Evolutionary conservation across 768 basidiomycete genomes (phyloP), one percentile per base, ranked within the genome.

Genomic region (Suillus cothurnatus): DNA sequence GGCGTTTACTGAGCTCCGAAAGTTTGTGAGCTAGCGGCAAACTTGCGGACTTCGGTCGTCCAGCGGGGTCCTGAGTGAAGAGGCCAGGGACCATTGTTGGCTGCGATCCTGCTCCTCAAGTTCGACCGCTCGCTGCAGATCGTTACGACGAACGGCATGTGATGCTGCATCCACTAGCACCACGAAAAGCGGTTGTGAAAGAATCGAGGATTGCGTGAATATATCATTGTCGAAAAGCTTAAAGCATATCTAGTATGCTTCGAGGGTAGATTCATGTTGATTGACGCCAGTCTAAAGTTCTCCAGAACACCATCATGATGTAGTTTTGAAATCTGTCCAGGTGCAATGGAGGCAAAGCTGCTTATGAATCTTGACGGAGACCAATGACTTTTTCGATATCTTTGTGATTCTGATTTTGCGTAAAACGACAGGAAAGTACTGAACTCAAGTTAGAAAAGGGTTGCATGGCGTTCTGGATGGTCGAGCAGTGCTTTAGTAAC

Each of bases 21-120:
- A 49, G 26, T 26, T 12, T 26, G 14, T 49, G 49, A 49, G 49
- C 49, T 15, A 49, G 23, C 2, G 4, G 11, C 2, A 12, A 23
- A 49, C 21, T 12, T 2, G 23, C 23, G 12, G 47, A 41, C 67
- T n/a, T 73, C 77, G 60, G 21, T 72, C 70, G 17, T 76, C 77
- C 61, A 76, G 56, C 39, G 67, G 62, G 4, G 71, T 72, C 34
- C 67, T 69, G 9, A 59, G 70, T 21, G 72, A 73, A 57, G 70
- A 70, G 0, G 71, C 61, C 43, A 79, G 79, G 11, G 69, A 68
- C 79, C 78, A 80, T 55, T 78, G 41, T 3, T 77, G n/a, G 12
- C 72, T 72, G 7, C 79, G 69, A 1, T 74, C 78, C 12, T 64
- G 62, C 60, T 79, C 79, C 4, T 76, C 68, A 1, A 66, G 47